Conservation (phyloP, 371 early-diverging fungal genomes). For the Phascolomyces articulosus region DNA sequence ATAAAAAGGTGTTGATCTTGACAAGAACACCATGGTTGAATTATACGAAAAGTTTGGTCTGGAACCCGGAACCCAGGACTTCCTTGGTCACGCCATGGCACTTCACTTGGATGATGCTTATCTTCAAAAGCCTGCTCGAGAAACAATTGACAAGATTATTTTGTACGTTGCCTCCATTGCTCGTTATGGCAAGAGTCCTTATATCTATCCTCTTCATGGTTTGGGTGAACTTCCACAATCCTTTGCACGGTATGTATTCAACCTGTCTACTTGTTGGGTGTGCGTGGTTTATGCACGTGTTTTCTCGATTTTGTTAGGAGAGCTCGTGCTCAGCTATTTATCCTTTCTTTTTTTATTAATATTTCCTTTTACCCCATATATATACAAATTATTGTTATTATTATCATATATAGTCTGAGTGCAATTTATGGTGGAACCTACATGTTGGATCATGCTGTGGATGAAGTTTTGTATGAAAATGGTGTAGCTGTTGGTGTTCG, state of each 20-base stretch:
- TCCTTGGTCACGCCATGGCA: constrained; percentile 98
- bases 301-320: too few species aligned
- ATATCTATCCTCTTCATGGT: constrained; percentile 99
- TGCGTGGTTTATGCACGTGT: neutral
- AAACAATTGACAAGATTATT: constrained; percentile 93
- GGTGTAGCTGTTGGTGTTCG: constrained; percentile 91
- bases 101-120: constrained; percentile 96
- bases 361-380: neutral
- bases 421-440: constrained; percentile 99
- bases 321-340: neutral
- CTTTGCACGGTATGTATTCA: constrained; percentile 93
- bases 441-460: constrained; percentile 94
- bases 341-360: neutral
- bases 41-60: constrained; percentile 94
- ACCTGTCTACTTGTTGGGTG: constrained; percentile 8
- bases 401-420: constrained; percentile 60
- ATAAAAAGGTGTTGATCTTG: constrained; percentile 67
- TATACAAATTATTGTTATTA: too few species aligned
- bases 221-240: constrained; percentile 99
- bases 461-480: constrained; percentile 85
- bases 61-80: constrained; percentile 92
- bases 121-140: constrained; percentile 83
- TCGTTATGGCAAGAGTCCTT: constrained; percentile 98
- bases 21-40: constrained; percentile 79
- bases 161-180: constrained; percentile 95